Conservation (phyloP, 352 stramenopile species). For the Phytophthora fragariae region DNA sequence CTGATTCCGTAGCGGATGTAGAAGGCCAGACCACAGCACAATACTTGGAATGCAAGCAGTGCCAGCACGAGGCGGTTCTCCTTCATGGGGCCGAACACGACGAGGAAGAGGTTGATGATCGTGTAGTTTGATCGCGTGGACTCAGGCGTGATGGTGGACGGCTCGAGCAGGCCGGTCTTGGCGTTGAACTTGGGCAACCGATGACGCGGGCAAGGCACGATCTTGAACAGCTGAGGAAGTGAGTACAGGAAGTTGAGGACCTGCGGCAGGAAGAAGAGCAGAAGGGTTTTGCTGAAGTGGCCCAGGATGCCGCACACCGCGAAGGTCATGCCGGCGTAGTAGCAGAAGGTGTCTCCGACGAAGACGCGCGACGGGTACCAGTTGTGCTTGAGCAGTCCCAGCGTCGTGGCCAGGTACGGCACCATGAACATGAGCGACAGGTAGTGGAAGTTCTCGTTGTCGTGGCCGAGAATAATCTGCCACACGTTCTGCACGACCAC, state of each 20-base stretch:
- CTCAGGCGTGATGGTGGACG: constrained; percentile 91
- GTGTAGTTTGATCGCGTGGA: constrained; percentile 88
- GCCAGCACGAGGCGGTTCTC: constrained; percentile 75
- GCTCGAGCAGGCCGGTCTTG: constrained; percentile 91
- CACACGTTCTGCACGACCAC: constrained; percentile 96
- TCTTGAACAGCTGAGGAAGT: constrained; percentile 97
- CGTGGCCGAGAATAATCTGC: constrained; percentile 90
- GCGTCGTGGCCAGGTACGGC: constrained; percentile 94
- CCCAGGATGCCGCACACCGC: constrained; percentile 95
- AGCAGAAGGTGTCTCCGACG: constrained; percentile 99
- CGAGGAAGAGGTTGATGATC: constrained; percentile 90
- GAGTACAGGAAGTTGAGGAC: constrained; percentile 99
- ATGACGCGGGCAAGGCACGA: constrained; percentile 98
- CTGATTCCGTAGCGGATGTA: constrained; percentile 87
- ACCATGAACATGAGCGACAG: constrained; percentile 98
- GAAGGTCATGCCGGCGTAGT: constrained; percentile 99
- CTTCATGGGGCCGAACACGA: constrained; percentile 84
- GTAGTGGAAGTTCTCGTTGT: constrained; percentile 92
- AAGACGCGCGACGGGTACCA: constrained; percentile 98
- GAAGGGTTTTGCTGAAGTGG: constrained; percentile 98
- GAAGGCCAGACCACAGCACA: constrained; percentile 81
- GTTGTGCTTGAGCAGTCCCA: constrained; percentile 97
- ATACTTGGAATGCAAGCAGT: constrained; percentile 79
- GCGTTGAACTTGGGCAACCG: constrained; percentile 96
- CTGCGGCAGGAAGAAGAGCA: constrained; percentile 99